Evolutionary conservation across 169 alveolate genomes (phyloP).

Genomic region (Hepatocystis sp.): DNA sequence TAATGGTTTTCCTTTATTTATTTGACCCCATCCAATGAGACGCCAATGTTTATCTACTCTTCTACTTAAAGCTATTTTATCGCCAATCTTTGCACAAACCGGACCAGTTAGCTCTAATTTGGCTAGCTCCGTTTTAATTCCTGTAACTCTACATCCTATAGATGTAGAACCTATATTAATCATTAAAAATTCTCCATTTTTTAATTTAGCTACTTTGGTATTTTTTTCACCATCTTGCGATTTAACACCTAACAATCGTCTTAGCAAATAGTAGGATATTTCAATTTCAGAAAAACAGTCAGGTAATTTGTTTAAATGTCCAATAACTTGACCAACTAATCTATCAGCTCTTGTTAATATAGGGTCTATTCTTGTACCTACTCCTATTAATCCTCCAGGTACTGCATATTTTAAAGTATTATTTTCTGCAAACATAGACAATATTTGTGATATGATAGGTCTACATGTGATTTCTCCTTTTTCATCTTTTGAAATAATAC

Average conservation of each 20-base stretch:
- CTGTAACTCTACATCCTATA: slow-evolving; percentile 96
- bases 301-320: slow-evolving; percentile 96
- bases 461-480: slow-evolving; percentile 91
- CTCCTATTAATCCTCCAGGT: slow-evolving; percentile 97
- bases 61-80: slow-evolving; percentile 98
- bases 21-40: slow-evolving; percentile 98
- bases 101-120: slow-evolving; percentile 93
- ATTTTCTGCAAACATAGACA: slow-evolving; percentile 97
- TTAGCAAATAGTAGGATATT: slow-evolving; percentile 87
- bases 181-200: slow-evolving; percentile 97
- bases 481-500: slow-evolving; percentile 93
- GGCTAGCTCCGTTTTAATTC: slow-evolving; percentile 92
- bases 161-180: slow-evolving; percentile 98
- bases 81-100: slow-evolving; percentile 95
- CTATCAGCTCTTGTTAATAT: slow-evolving; percentile 98
- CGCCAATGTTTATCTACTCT: slow-evolving; percentile 98
- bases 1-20: slow-evolving; percentile 89
- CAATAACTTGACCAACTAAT: slow-evolving; percentile 98
- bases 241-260: slow-evolving; percentile 94
- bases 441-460: slow-evolving; percentile 92
- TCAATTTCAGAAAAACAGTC: slow-evolving; percentile 96
- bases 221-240: slow-evolving; percentile 90
- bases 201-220: slow-evolving; percentile 94
- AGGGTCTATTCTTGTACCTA: slow-evolving; percentile 98
- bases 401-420: slow-evolving; percentile 98